Evolutionary conservation across 345 rosid genomes (phyloP), one percentile per base, ranked within the genome.

Genomic region (Eucalyptus polybractea): DNA sequence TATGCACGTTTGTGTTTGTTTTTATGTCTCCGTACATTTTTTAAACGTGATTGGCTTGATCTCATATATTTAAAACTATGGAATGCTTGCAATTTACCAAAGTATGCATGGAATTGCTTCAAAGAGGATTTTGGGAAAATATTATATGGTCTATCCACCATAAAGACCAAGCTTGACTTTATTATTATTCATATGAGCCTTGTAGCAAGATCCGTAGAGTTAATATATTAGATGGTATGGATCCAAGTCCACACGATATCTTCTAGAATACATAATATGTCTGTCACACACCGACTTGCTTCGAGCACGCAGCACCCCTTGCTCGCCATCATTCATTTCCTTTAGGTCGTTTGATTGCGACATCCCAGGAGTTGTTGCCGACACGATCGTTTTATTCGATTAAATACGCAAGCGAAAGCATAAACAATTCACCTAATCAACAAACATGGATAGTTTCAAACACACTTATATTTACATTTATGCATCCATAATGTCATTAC

Each of bases 321-420:
- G 3, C 19, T 50, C 7, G 1, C 15, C 19, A 3, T 50, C 53
- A 50, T 50, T 50, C 53, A 50, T 50, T 15, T 50, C 19, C 53
- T 50, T 50, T 15, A 50, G 19, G 53, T 15, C 53, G 2, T 50
- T 50, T 6, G 19, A 50, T 50, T 50, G 53, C 7, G 3, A 50
- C 53, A 13, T 50, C 11, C 19, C 17, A 50, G 7, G 53, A 50
- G 7, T 15, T 0, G 1, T 50, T 0, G 0, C 53, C 1, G 7
- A 50, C 53, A 2, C 19, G 1, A 50, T 50, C 1, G 1, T 50
- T 50, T 50, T 50, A 50, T 50, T 50, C 7, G 19, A 50, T 50
- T 50, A 50, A 50, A 50, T 50, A 50, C 19, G 19, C 53, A 50
- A 50, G 7, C 1, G 19, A 6, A 50, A 15, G 7, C 53, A 50